Base-by-base conservation (phyloP, 1,284 basidiomycete species). In the Ceratobasidium sp. region DNA sequence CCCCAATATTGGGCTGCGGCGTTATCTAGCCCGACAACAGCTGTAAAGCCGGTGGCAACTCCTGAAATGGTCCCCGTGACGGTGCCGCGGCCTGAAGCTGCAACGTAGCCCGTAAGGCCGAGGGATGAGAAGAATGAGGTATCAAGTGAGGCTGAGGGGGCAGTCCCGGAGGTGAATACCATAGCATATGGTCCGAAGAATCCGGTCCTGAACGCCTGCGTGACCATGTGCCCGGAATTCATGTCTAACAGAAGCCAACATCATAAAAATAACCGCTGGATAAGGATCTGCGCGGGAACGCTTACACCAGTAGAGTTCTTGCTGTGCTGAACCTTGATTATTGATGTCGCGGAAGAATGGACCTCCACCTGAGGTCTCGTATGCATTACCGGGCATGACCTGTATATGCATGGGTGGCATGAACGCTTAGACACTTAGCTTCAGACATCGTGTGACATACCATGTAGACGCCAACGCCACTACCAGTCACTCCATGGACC, bases 1-100 rank as follows among this genome's bases (percentile, higher is more conserved):
- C 62, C 56, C 86, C 85, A 87, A 77, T 86, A 86, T 76, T 86
- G 85, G 14, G 84, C 84, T 19, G 80, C 84, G 15, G 82, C 81
- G 76, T 84, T 86, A 82, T 85, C 80, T 9, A 50, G 33, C 11
- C 75, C 86, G 86, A 75, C 56, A 5, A 62, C 36, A 3, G 47
- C 67, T 22, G 45, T 19, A 27, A 71, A 75, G n/a, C 19, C 29
- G 14, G 57, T 56, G 22, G 67, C 81, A 6, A 83, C 83, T 4
- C 85, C 85, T 33, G 84, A 85, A 74, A 84, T 85, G 6, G 81
- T 82, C 15, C 86, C 86, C 54, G 80, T 82, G 36, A 85, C 85
- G 17, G 83, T 84, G 22, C 86, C 86, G 72, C 86, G 83, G 47
- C 83, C 82, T 36, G 85, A 84, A 29, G 84, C 81, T 11, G 83